These are phyloP conservation scores for Saccharomycodes ludwigii DNA, from an alignment of 805 yeast genomes.

Conservation along the genomic window DNA sequence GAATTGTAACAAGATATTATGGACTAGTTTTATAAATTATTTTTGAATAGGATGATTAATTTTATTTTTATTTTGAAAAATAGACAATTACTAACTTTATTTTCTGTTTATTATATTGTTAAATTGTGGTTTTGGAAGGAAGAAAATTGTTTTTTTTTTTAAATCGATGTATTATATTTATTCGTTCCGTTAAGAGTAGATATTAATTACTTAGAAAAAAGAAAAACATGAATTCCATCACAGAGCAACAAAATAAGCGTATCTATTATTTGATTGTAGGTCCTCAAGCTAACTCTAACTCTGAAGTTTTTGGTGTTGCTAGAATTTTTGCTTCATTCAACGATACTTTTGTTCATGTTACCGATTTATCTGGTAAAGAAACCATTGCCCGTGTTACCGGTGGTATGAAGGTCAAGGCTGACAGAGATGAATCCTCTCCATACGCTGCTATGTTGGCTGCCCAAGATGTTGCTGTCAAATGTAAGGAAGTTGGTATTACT, in stretches of 20 bases:
- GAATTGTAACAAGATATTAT: too few relatives aligned
- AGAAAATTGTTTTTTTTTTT: too few relatives aligned
- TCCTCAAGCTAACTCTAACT: conserved; percentile 89
- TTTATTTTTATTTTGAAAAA: too few relatives aligned
- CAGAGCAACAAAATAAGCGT: conserved; percentile 9
- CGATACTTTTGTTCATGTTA: conserved; percentile 99
- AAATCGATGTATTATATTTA: too few relatives aligned
- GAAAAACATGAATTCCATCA: conserved; percentile 6
- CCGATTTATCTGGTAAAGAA: conserved; percentile 99
- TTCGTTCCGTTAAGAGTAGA: too few relatives aligned
- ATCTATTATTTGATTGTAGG: too few relatives aligned
- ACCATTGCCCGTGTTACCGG: conserved; percentile 99
- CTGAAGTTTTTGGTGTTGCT: conserved; percentile 99
- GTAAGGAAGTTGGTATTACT: conserved; percentile 99
- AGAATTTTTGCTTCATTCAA: conserved; percentile 99
- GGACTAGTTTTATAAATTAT: too few relatives aligned
- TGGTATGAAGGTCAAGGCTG: conserved; percentile 99
- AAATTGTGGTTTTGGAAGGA: too few relatives aligned
- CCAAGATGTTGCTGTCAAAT: conserved; percentile 96
- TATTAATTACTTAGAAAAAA: too few relatives aligned
- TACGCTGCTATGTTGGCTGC: conserved; percentile 99
- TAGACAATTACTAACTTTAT: too few relatives aligned
- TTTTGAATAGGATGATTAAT: too few relatives aligned
- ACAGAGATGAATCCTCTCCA: conserved; percentile 99
- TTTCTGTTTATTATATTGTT: too few relatives aligned